Conservation (phyloP, 1,284 basidiomycete genomes). For the Cryptococcus sp. region DNA sequence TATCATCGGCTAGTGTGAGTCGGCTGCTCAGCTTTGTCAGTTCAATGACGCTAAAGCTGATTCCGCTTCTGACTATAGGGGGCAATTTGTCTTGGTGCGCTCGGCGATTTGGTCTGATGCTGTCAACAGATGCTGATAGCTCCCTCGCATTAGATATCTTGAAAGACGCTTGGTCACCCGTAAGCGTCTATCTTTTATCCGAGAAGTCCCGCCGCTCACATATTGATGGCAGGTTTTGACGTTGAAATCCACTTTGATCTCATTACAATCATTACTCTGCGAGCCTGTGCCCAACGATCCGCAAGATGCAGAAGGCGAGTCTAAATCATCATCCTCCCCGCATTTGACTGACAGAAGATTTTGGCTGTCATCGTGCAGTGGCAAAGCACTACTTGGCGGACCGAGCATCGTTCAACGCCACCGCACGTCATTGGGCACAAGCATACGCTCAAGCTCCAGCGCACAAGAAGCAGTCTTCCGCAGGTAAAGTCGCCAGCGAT, state of each 20-base stretch:
- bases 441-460: conserved; percentile 76
- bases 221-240: conserved; percentile 67
- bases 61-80: conserved; percentile 32
- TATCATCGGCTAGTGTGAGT: conserved; percentile 81
- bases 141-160: conserved; percentile 61
- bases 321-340: background rate
- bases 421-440: conserved; percentile 91
- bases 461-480: conserved; percentile 21
- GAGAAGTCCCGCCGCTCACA: background rate
- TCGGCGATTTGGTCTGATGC: background rate
- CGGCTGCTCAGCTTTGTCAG: background rate
- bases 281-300: conserved; percentile 96
- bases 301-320: conserved; percentile 81
- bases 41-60: too few species aligned
- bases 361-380: conserved; percentile 55
- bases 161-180: conserved; percentile 77
- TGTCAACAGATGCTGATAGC: background rate
- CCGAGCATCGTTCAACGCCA: conserved; percentile 82
- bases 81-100: conserved; percentile 51
- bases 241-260: conserved; percentile 94
- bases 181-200: conserved; percentile 14
- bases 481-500: conserved; percentile 35
- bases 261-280: conserved; percentile 91
- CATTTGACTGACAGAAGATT: background rate
- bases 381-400: conserved; percentile 95